Conservation (phyloP, 306 rosid genomes). For the Fragaria vesca region DNA sequence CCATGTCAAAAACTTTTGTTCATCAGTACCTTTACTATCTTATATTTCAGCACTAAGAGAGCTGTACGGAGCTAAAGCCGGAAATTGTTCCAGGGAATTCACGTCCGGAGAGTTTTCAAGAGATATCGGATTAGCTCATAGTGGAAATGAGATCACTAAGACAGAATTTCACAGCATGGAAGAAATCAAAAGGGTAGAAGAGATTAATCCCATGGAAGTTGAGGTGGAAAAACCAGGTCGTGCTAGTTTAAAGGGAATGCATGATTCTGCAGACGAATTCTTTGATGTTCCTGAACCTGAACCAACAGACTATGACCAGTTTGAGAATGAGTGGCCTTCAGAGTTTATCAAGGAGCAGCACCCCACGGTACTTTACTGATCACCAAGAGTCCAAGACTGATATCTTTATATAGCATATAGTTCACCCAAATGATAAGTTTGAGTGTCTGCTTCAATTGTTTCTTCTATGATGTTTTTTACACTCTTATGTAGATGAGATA, state of each 20-base stretch:
- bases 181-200: slow-evolving; percentile 39
- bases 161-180: slow-evolving; percentile 28
- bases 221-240: slow-evolving; percentile 39
- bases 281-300: slow-evolving; percentile 91
- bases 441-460: not conserved
- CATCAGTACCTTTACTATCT: not conserved
- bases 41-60: slow-evolving; percentile 71
- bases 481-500: not conserved
- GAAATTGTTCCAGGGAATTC: slow-evolving; percentile 33
- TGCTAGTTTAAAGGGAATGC: slow-evolving; percentile 59
- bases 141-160: slow-evolving; percentile 41
- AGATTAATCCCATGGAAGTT: slow-evolving; percentile 31
- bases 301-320: slow-evolving; percentile 48
- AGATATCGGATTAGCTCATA: slow-evolving; percentile 36
- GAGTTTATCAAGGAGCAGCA: slow-evolving; percentile 39
- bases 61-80: slow-evolving; percentile 51
- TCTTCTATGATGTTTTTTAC: not conserved
- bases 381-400: slow-evolving; percentile 2
- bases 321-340: slow-evolving; percentile 54
- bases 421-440: not conserved
- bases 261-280: slow-evolving; percentile 68
- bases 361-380: slow-evolving; percentile 38
- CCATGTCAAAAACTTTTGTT: not conserved
- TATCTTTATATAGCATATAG: slow-evolving; percentile 2
- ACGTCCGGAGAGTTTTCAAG: slow-evolving; percentile 43